Percentiles rank a stretch among this genome's conserved stretches.
phyloP scores from a whole-genome alignment of 371 early-diverging fungal species.

The Enteropsectra breve region DNA sequence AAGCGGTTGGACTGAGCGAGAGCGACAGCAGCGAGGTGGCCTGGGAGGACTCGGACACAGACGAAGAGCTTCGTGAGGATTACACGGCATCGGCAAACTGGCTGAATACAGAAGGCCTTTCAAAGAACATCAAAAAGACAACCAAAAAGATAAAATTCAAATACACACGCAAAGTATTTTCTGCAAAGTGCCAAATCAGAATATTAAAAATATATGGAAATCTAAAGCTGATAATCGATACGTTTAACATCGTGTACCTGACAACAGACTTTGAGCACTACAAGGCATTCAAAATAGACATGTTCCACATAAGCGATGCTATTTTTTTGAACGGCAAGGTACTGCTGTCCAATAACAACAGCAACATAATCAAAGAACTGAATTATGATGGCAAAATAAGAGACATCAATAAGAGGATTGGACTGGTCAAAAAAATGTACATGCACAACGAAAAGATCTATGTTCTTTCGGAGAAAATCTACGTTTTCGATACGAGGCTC shows the following conservation, averaged over 20 bases:
- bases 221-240: constrained; percentile 34
- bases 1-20: not conserved
- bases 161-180: constrained; percentile 26
- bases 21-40: constrained; percentile 8
- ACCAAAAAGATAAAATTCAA: constrained; percentile 12
- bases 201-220: constrained; percentile 17
- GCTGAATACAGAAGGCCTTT: constrained; percentile 25
- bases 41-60: constrained; percentile 47
- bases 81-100: constrained; percentile 14
- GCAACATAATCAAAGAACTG: constrained; percentile 22
- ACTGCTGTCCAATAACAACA: constrained; percentile 17
- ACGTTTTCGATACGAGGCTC: constrained; percentile 7
- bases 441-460: constrained; percentile 11
- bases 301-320: constrained; percentile 32
- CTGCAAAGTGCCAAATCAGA: constrained; percentile 39
- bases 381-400: constrained; percentile 14
- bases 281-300: constrained; percentile 36
- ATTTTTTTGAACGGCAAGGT: constrained; percentile 15
- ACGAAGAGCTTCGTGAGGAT: constrained; percentile 13
- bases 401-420: constrained; percentile 22
- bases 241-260: constrained; percentile 46
- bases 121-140: constrained; percentile 20
- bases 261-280: constrained; percentile 23
- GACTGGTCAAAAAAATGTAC: constrained; percentile 24
- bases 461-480: constrained; percentile 17